Evolutionary conservation across 2,329 filamentous ascomycete genomes (phyloP).

Genomic region (Alternaria postmessia): DNA sequence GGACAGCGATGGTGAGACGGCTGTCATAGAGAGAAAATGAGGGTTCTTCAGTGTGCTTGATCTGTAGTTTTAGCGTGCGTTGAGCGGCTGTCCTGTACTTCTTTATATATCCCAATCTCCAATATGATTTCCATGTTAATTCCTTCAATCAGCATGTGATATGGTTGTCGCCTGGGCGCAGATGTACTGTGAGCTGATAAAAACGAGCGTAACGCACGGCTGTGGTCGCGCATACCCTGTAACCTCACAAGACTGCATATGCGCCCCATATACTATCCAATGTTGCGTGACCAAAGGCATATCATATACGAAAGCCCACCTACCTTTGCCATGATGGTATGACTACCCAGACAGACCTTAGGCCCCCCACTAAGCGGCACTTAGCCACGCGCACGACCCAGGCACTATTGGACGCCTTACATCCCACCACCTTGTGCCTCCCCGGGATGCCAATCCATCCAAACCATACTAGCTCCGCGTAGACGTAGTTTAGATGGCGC

Average conservation of each 20-base stretch:
- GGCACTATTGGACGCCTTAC: conserved; percentile 5
- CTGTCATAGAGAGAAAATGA: neutral
- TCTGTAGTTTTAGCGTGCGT: neutral
- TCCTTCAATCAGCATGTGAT: neutral
- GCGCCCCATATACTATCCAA: neutral
- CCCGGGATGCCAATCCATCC: neutral
- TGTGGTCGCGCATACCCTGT: neutral
- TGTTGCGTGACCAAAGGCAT: neutral
- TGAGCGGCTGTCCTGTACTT: neutral
- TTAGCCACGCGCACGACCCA: neutral
- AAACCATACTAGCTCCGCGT: neutral
- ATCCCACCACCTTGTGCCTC: neutral
- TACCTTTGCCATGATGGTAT: conserved; percentile 3
- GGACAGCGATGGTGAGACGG: neutral
- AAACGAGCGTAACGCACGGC: neutral
- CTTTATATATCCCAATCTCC: neutral
- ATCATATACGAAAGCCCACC: neutral
- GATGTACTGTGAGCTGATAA: neutral
- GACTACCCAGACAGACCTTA: conserved; percentile 3
- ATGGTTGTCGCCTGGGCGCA: neutral
- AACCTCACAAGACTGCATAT: neutral
- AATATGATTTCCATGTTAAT: neutral
- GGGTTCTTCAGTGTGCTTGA: neutral
- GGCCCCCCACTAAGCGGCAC: neutral
- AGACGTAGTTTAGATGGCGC: conserved; percentile 26